A percentile compares a stretch with the other conserved stretches of the same genome.
These are phyloP conservation scores for Rhododendron simsii DNA, from an alignment of 148 eudicot genomes.

Conservation along the genomic window DNA sequence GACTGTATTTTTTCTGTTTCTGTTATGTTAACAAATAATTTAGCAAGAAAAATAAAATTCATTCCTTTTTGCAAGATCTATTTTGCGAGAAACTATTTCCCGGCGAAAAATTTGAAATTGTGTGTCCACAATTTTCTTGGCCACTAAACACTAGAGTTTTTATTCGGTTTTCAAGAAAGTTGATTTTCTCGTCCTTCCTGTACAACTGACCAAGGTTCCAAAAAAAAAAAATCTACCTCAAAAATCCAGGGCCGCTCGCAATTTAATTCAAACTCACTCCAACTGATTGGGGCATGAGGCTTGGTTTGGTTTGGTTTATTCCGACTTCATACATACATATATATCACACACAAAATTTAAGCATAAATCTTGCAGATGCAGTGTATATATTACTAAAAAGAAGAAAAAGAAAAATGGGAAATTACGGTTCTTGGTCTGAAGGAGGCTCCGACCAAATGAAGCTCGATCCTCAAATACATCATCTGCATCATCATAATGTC, in stretches of 20 bases:
- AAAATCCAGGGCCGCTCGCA: background rate
- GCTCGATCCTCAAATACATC: slow-evolving; percentile 23
- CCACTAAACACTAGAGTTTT: background rate
- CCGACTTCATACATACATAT: no score
- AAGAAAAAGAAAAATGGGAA: background rate
- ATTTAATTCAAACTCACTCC: background rate
- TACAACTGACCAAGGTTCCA: background rate
- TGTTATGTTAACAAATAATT: background rate
- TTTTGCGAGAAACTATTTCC: background rate
- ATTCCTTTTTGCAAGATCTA: background rate
- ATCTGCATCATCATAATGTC: slow-evolving; percentile 19
- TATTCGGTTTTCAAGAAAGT: background rate
- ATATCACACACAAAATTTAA: no score
- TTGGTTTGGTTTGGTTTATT: no score
- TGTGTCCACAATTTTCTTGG: background rate
- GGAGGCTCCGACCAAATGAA: slow-evolving; percentile 37
- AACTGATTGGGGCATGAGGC: no score
- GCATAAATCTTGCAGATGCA: background rate
- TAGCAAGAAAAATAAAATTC: background rate
- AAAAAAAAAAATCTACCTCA: background rate
- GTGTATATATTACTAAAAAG: background rate
- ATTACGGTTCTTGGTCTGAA: slow-evolving; percentile 37
- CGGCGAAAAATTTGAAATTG: background rate
- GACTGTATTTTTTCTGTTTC: background rate
- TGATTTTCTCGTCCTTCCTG: background rate